phyloP scores from a whole-genome alignment of 306 rosid genomes.

The Glycine soja region DNA sequence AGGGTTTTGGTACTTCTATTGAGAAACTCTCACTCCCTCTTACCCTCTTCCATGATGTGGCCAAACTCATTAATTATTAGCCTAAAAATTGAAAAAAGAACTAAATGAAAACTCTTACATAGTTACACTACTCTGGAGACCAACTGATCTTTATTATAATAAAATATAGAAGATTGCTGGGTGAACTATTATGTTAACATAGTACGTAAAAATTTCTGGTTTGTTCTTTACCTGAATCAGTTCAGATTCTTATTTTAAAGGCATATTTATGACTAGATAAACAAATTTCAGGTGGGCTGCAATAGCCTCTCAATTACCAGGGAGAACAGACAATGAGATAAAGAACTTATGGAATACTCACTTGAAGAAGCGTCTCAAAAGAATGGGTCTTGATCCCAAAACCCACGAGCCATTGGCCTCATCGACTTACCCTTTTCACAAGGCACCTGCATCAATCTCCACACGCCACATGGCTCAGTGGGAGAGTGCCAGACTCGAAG shows the following conservation, averaged over 20 bases:
- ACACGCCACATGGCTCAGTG: conserved; percentile 99
- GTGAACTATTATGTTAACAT: not conserved
- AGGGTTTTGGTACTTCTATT: too few species aligned
- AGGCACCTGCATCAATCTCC: conserved; percentile 49
- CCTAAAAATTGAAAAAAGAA: too few species aligned
- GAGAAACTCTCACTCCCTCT: too few species aligned
- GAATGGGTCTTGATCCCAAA: conserved; percentile 79
- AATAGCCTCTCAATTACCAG: conserved; percentile 90
- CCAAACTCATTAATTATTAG: too few species aligned
- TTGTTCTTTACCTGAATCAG: not conserved
- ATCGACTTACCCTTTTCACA: conserved; percentile 41
- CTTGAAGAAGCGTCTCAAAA: conserved; percentile 81
- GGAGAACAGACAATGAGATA: conserved; percentile 97
- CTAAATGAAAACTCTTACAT: too few species aligned
- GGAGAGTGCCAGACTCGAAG: conserved; percentile 98
- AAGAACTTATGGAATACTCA: conserved; percentile 97
- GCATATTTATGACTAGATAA: not conserved
- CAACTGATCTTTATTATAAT: too few species aligned
- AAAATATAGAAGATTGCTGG: not conserved
- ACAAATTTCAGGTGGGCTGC: conserved; percentile 90
- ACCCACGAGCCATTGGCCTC: conserved; percentile 71
- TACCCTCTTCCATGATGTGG: too few species aligned
- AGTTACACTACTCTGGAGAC: too few species aligned
- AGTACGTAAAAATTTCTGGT: not conserved
- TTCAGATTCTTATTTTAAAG: not conserved